Conservation (phyloP, 1,284 basidiomycete species). For the Calocybe gambosa region DNA sequence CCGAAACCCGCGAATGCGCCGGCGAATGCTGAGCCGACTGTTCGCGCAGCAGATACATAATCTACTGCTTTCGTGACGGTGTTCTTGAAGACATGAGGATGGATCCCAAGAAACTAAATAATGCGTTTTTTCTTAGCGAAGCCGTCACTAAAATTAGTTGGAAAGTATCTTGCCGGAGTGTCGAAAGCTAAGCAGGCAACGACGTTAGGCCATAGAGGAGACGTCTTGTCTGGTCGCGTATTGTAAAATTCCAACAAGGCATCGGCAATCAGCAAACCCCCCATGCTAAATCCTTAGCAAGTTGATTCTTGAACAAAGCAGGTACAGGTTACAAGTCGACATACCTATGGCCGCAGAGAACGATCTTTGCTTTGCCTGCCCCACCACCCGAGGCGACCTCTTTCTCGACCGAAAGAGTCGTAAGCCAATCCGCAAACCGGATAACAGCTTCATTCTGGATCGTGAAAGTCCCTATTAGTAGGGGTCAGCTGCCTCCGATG, state of each 20-base stretch:
- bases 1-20: conserved; percentile 47
- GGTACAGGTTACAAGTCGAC: conserved; percentile 12
- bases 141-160: not conserved
- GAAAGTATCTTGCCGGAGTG: conserved; percentile 64
- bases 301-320: conserved; percentile 2
- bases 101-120: conserved; percentile 75
- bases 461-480: conserved; percentile 1
- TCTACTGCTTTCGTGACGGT: conserved; percentile 71
- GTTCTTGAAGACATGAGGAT: conserved; percentile 86
- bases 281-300: conserved; percentile 58
- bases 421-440: conserved; percentile 86
- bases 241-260: conserved; percentile 69
- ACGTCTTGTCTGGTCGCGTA: conserved; percentile 52
- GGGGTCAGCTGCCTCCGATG: not conserved
- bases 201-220: conserved; percentile 79
- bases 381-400: conserved; percentile 72
- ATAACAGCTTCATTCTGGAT: conserved; percentile 74
- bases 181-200: conserved; percentile 84
- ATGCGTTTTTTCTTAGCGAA: conserved; percentile 1
- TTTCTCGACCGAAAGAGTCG: conserved; percentile 69
- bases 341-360: conserved; percentile 89
- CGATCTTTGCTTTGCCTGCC: conserved; percentile 74
- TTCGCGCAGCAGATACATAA: conserved; percentile 64
- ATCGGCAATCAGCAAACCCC: conserved; percentile 83
- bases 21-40: conserved; percentile 51